phyloP scores from a whole-genome alignment of 192 early-diverging fungal species.

The Physocladia obscura region DNA sequence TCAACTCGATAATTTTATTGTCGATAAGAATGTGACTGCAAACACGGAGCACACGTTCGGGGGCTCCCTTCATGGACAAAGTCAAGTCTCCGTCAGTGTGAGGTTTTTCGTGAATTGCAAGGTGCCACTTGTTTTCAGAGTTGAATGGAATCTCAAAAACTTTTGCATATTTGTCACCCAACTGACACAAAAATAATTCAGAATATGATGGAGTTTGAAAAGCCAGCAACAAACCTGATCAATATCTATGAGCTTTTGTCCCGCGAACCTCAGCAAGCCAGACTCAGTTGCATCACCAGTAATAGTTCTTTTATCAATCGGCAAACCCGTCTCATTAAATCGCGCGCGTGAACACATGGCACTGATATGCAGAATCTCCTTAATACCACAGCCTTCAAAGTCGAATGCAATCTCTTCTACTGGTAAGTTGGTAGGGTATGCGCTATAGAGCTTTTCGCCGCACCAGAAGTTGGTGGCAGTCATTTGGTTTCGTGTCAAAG shows the following conservation, averaged over 20 bases:
- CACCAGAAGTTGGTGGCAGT: conserved; percentile 49
- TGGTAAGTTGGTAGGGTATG: conserved; percentile 75
- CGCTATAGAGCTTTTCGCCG: conserved; percentile 46
- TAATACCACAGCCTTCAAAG: conserved; percentile 53
- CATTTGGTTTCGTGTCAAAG: conserved; percentile 66
- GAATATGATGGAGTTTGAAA: conserved; percentile 72
- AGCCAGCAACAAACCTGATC: too few species aligned
- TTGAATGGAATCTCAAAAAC: conserved; percentile 97
- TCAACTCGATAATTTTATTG: conserved; percentile 55
- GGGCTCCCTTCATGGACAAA: conserved; percentile 83
- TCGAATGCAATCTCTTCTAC: conserved; percentile 51
- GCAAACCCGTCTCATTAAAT: conserved; percentile 52
- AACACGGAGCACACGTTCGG: conserved; percentile 76
- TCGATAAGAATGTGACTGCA: conserved; percentile 70
- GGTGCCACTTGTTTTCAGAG: conserved; percentile 85
- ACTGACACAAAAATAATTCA: conserved; percentile 34
- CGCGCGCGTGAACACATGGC: conserved; percentile 6
- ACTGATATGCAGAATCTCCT: conserved; percentile 1
- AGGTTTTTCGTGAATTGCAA: conserved; percentile 78
- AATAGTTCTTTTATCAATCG: conserved; percentile 59
- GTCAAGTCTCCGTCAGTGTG: conserved; percentile 70
- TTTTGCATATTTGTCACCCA: conserved; percentile 75
- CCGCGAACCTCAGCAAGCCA: conserved; percentile 74
- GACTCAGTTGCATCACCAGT: conserved; percentile 87
- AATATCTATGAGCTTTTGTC: conserved; percentile 65